phyloP scores from a whole-genome alignment of 192 early-diverging fungal species.

The Linnemannia exigua region DNA sequence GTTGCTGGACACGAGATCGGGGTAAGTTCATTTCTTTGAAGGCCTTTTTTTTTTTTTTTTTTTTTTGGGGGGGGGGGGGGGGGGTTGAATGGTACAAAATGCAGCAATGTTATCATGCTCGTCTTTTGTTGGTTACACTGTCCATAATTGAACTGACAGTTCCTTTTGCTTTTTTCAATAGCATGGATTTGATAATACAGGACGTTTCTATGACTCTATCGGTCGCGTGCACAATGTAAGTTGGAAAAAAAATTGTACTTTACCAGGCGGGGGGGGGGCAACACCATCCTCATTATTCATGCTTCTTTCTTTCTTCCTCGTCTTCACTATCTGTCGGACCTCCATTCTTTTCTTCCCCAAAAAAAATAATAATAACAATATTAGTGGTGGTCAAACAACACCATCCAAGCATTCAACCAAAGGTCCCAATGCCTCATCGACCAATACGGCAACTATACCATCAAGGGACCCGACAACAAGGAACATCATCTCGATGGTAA shows the following conservation, averaged over 20 bases:
- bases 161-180: constrained; percentile 5
- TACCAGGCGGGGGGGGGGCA: too few species aligned
- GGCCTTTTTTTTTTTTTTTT: background rate
- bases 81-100: too few species aligned
- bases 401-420: constrained; percentile 63
- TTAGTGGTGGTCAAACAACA: constrained; percentile 74
- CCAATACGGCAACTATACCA: constrained; percentile 69
- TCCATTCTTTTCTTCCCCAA: background rate
- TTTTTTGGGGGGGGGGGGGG: too few species aligned
- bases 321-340: background rate
- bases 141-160: background rate
- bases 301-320: background rate
- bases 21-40: constrained; percentile 24
- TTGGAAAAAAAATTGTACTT: too few species aligned
- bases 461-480: constrained; percentile 55
- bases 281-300: too few species aligned
- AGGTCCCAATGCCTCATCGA: constrained; percentile 72
- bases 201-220: constrained; percentile 56
- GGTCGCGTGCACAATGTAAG: constrained; percentile 32
- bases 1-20: constrained; percentile 69
- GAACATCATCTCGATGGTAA: constrained; percentile 67
- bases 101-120: background rate
- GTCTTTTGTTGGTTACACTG: too few species aligned
- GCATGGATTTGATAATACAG: constrained; percentile 67
- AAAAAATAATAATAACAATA: too few species aligned